Base-by-base conservation (phyloP, 805 yeast species). In the Kodamaea kaohsiungensis region DNA sequence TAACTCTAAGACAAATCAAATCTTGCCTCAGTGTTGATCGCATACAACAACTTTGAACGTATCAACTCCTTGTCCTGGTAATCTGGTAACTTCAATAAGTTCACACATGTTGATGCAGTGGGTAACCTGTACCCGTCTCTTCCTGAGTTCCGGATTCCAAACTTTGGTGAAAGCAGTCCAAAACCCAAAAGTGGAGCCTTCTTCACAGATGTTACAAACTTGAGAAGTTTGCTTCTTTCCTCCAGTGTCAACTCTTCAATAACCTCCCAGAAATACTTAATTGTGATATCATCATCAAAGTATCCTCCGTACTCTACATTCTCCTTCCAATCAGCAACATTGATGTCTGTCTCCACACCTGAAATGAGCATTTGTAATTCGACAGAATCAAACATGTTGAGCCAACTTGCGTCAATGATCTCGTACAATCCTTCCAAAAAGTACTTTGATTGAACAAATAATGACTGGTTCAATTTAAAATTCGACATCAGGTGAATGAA, bases 181-280 rank as follows among this genome's bases (percentile, higher is more conserved):
- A 95, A 93, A 0, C 99, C 99, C 22, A 90, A 77, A 42, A 95
- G 74, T 0, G 99, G 99, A 0, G 96, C 97, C 56, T 92, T 80
- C 1, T 97, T 87, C 1, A 91, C 96, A 0, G 97, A 88, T 0
- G 98, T 95, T 25, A 90, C 97, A 73, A 93, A 95, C 65, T 89
- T 89, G 25, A 95, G 70, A 53, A 95, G 80, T 49, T 82, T 80
- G 17, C 83, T 76, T 57, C 84, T 77, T 53, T 91, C 89, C n/a
- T 78, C 79, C 2, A 80, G 73, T 1, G 77, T 66, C 78, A 91
- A 81, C 56, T 89, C 96, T 3, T 74, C 75, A 5, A 95, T 75
- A 5, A 91, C 84, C 55, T 85, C 84, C 92, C 97, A 91, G 59
- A 95, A 83, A 55, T 82, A 72, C 15, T 55, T 55, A 1, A 93